Percentiles rank a stretch among this genome's conserved stretches.
phyloP scores from a whole-genome alignment of 495 filamentous ascomycete genomes.

The Xylaria flabelliformis region DNA sequence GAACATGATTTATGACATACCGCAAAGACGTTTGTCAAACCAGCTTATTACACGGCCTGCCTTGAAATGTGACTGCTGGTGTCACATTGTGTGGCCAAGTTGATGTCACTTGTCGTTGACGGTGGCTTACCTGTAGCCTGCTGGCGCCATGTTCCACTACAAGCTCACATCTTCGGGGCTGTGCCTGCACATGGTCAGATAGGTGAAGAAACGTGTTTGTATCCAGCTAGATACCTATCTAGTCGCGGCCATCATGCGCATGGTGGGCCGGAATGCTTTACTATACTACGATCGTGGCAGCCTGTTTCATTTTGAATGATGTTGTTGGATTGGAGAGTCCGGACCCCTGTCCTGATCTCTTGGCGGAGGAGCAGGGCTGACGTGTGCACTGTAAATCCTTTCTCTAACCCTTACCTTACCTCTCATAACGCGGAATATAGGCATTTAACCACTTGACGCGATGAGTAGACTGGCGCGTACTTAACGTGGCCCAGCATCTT shows the following conservation, averaged over 20 bases:
- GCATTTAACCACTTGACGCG: too few relatives aligned
- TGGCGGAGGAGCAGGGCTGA: constrained; percentile 15
- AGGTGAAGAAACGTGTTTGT: background rate
- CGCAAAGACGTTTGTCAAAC: background rate
- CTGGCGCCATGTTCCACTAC: constrained; percentile 6
- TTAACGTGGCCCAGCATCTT: background rate
- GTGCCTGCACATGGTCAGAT: background rate
- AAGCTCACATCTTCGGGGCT: background rate
- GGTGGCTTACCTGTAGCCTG: background rate
- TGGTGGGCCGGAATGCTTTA: background rate
- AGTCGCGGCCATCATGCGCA: background rate
- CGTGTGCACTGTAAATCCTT: constrained; percentile 21
- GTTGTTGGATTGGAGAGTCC: background rate
- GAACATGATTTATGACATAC: constrained; percentile 15
- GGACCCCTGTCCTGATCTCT: constrained; percentile 6
- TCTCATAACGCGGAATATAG: background rate
- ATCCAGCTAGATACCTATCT: background rate
- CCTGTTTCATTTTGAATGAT: constrained; percentile 5
- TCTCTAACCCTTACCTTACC: background rate
- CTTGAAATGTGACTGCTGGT: background rate
- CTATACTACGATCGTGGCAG: background rate
- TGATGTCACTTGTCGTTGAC: background rate
- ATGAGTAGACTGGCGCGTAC: background rate
- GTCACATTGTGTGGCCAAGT: background rate
- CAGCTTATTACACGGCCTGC: background rate